These are phyloP conservation scores for Capsella rubella DNA, from an alignment of 441 rosid genomes.

Conservation along the genomic window DNA sequence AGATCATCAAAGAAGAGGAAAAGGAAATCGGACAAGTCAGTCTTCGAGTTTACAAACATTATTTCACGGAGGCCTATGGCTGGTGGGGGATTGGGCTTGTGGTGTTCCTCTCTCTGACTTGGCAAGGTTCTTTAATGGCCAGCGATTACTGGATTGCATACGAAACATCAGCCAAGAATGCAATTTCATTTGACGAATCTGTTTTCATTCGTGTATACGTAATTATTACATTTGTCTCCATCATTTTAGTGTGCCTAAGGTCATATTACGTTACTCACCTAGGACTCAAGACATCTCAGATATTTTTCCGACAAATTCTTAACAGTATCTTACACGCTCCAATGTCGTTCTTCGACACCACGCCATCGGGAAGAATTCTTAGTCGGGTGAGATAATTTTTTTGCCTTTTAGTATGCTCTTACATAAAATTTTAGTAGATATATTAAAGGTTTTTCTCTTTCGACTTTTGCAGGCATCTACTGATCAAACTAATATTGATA, in stretches of 20 bases:
- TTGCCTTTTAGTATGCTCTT: neutral
- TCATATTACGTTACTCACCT: constrained; percentile 58
- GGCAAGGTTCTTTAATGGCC: constrained; percentile 90
- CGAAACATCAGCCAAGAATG: constrained; percentile 66
- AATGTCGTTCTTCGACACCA: constrained; percentile 90
- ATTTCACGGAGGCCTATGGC: constrained; percentile 81
- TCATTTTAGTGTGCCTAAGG: constrained; percentile 57
- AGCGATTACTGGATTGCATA: constrained; percentile 90
- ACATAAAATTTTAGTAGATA: neutral
- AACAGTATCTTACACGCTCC: constrained; percentile 88
- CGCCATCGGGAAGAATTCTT: constrained; percentile 89
- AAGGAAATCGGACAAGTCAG: constrained; percentile 80
- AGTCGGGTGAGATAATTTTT: constrained; percentile 62
- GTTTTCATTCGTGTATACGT: constrained; percentile 66
- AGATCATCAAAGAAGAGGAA: constrained; percentile 84
- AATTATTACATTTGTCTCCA: constrained; percentile 59
- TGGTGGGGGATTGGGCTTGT: constrained; percentile 81
- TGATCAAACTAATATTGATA: constrained; percentile 83
- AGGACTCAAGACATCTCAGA: constrained; percentile 84
- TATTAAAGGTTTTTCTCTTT: neutral
- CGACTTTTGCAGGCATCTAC: constrained; percentile 71
- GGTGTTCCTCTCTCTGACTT: constrained; percentile 61
- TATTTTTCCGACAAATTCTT: constrained; percentile 71
- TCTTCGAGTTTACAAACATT: constrained; percentile 66
- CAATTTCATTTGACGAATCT: constrained; percentile 59